These are phyloP conservation scores for Sphaerulina musiva DNA, from an alignment of 2,329 filamentous ascomycete genomes.

Conservation along the genomic window DNA sequence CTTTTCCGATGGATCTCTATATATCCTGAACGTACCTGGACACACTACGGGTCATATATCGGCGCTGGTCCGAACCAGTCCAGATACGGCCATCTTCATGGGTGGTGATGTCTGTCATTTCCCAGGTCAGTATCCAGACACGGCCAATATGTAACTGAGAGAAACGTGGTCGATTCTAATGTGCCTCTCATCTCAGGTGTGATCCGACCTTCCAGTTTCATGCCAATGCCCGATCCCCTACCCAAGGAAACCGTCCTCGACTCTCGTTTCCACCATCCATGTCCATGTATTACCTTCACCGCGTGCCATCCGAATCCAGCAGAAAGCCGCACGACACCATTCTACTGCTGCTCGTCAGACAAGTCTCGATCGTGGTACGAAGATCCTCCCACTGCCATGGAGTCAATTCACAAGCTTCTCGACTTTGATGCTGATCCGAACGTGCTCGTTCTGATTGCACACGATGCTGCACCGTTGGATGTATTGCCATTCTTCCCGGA, in stretches of 20 bases:
- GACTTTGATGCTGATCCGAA: constrained; percentile 24
- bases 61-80: constrained; percentile 22
- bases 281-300: constrained; percentile 21
- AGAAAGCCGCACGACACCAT: constrained; percentile 14
- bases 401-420: constrained; percentile 16
- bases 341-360: constrained; percentile 18
- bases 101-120: constrained; percentile 26
- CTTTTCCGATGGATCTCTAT: constrained; percentile 40
- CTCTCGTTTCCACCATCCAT: constrained; percentile 14
- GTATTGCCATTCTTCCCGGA: constrained; percentile 20
- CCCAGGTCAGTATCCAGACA: constrained; percentile 3
- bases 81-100: constrained; percentile 23
- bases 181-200: constrained; percentile 5
- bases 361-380: constrained; percentile 17
- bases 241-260: constrained; percentile 16
- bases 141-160: not conserved
- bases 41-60: constrained; percentile 24
- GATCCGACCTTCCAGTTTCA: constrained; percentile 17
- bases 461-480: constrained; percentile 20
- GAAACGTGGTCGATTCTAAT: not conserved
- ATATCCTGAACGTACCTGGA: constrained; percentile 35
- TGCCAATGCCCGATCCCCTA: constrained; percentile 19
- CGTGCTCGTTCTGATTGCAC: constrained; percentile 22
- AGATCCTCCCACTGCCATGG: constrained; percentile 19
- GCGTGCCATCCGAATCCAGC: constrained; percentile 17